These are phyloP conservation scores for Selenicereus undatus DNA, from an alignment of 148 eudicot species.

Conservation along the genomic window DNA sequence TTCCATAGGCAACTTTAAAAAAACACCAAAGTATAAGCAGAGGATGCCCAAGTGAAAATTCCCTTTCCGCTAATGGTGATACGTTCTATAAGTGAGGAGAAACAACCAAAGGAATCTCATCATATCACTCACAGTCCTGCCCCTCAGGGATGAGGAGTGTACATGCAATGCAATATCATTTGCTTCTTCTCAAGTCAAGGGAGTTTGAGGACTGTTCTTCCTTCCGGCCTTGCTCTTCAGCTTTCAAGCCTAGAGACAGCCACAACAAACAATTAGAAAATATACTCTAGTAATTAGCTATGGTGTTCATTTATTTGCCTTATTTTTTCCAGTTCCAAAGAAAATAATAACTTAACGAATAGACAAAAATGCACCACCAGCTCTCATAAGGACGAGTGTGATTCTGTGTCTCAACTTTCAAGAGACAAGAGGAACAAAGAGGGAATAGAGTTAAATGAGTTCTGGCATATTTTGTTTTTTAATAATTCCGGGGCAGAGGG, in stretches of 20 bases:
- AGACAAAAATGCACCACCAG: background rate
- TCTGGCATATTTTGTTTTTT: background rate
- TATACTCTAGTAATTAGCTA: background rate
- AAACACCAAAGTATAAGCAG: no score
- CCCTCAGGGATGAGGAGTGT: background rate
- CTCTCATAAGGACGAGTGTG: background rate
- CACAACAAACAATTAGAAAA: slow-evolving; percentile 9
- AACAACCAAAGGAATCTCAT: slow-evolving; percentile 6
- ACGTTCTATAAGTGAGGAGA: background rate
- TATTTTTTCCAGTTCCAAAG: background rate
- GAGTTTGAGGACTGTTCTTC: slow-evolving; percentile 19
- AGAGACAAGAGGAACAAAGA: background rate
- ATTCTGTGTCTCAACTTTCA: background rate
- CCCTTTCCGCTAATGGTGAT: no score
- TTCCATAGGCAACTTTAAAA: background rate
- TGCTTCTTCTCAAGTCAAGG: slow-evolving; percentile 18
- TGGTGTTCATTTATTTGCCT: background rate
- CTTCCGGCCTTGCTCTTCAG: slow-evolving; percentile 10
- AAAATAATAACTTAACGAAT: background rate
- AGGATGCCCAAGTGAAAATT: no score
- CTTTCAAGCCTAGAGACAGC: slow-evolving; percentile 19
- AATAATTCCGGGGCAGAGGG: background rate
- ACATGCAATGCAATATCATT: slow-evolving; percentile 8
- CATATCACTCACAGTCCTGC: background rate
- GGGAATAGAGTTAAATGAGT: background rate